Conservation (phyloP, 768 basidiomycete genomes). For the Hemileccinum impolitum region DNA sequence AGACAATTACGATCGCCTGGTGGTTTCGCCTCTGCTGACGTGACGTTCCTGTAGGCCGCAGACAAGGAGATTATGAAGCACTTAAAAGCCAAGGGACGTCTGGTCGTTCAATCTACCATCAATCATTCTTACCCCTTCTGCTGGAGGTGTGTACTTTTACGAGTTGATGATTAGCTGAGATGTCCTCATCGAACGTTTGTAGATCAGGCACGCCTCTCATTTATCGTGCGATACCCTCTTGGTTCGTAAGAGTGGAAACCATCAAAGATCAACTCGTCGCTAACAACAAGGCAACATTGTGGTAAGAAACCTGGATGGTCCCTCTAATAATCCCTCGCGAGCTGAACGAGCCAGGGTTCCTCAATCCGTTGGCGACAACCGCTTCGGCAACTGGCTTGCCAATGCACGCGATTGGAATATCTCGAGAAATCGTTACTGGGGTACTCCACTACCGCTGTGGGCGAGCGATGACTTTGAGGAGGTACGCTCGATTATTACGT, state of each 20-base stretch:
- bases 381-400: conserved; percentile 96
- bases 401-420: conserved; percentile 99
- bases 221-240: conserved; percentile 92
- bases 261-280: conserved; percentile 82
- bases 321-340: conserved; percentile 1
- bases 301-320: conserved; percentile 44
- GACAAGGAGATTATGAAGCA: conserved; percentile 93
- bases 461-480: conserved; percentile 90
- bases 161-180: not conserved
- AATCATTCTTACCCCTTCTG: conserved; percentile 96
- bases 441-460: conserved; percentile 97
- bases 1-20: not conserved
- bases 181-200: not conserved
- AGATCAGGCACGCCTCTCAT: conserved; percentile 95
- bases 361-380: conserved; percentile 80
- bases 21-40: not conserved
- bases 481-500: conserved; percentile 32
- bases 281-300: conserved; percentile 88
- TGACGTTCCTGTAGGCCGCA: conserved; percentile 56
- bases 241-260: conserved; percentile 90
- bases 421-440: conserved; percentile 99
- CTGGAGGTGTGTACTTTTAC: conserved; percentile 64
- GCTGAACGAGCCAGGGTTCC: conserved; percentile 71
- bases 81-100: conserved; percentile 80
- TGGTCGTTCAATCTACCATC: conserved; percentile 83